Conservation (phyloP, 306 rosid genomes). For the Begonia loranthoides region DNA sequence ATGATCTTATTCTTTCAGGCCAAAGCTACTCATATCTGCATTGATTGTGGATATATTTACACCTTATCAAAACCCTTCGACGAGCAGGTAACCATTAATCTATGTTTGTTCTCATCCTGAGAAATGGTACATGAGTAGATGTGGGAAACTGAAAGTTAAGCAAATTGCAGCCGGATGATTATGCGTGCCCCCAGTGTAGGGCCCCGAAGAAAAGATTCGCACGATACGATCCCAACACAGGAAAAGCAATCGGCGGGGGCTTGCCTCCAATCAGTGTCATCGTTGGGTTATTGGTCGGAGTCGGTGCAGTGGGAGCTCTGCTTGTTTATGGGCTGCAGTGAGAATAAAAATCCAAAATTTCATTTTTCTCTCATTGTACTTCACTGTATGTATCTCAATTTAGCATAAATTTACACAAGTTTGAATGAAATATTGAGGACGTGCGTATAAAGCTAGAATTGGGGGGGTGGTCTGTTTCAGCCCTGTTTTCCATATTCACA, state of each 20-base stretch:
- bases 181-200: constrained; percentile 73
- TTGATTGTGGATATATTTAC: constrained; percentile 92
- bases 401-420: too few relatives aligned
- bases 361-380: too few relatives aligned
- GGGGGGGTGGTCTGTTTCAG: too few relatives aligned
- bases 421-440: too few relatives aligned
- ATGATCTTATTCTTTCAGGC: constrained; percentile 36
- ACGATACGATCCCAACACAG: constrained; percentile 66
- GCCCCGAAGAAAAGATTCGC: constrained; percentile 95
- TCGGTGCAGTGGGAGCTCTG: constrained; percentile 83
- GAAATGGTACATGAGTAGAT: background rate
- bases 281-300: constrained; percentile 65
- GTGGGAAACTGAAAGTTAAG: background rate
- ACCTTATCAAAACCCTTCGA: constrained; percentile 68
- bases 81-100: constrained; percentile 43
- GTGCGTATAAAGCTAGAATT: too few relatives aligned
- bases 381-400: too few relatives aligned
- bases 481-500: too few relatives aligned
- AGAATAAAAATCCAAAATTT: background rate
- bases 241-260: constrained; percentile 69
- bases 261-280: constrained; percentile 93
- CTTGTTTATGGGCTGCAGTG: constrained; percentile 96
- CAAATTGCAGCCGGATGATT: constrained; percentile 46
- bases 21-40: constrained; percentile 92
- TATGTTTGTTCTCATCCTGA: background rate